Conservation (phyloP, 225 moss, liverwort and hornwort species). For the Physcomitrium patens region DNA sequence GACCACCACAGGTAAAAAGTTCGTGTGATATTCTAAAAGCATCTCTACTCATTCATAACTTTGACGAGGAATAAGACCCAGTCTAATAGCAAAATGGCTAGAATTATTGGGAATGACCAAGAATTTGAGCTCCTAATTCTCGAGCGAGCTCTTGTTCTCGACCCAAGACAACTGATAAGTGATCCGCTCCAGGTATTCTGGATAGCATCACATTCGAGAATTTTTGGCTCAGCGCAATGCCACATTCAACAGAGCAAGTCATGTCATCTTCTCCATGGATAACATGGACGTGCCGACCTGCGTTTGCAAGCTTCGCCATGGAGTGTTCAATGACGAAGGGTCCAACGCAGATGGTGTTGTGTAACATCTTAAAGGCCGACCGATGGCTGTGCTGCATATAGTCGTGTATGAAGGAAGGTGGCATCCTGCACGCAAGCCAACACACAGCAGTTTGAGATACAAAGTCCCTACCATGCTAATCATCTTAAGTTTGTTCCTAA, state of each 20-base stretch:
- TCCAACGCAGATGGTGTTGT: slow-evolving; percentile 74
- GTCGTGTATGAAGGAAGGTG: slow-evolving; percentile 53
- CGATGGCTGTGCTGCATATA: slow-evolving; percentile 72
- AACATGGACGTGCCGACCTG: slow-evolving; percentile 53
- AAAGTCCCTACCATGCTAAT: neutral
- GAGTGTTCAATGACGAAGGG: slow-evolving; percentile 51
- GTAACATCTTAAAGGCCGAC: slow-evolving; percentile 78
- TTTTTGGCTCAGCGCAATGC: slow-evolving; percentile 45
- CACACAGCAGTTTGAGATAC: neutral
- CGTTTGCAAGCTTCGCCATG: slow-evolving; percentile 40
- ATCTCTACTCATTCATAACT: too few species aligned
- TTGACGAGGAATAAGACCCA: too few species aligned
- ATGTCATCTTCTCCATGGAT: slow-evolving; percentile 69
- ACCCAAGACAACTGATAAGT: slow-evolving; percentile 60
- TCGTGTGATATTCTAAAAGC: too few species aligned
- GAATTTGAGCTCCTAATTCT: slow-evolving; percentile 54
- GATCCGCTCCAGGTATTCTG: slow-evolving; percentile 45
- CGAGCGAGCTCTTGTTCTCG: slow-evolving; percentile 57
- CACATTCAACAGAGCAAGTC: slow-evolving; percentile 58
- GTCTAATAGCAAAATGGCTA: too few species aligned
- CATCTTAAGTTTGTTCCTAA: neutral
- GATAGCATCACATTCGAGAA: slow-evolving; percentile 57
- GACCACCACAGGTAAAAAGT: too few species aligned
- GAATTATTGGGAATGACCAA: slow-evolving; percentile 16
- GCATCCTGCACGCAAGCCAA: slow-evolving; percentile 50